Evolutionary conservation across 1,139 yeast species (phyloP), one percentile per base, ranked within the genome.

Genomic region (Saccharomyces hybrid): DNA sequence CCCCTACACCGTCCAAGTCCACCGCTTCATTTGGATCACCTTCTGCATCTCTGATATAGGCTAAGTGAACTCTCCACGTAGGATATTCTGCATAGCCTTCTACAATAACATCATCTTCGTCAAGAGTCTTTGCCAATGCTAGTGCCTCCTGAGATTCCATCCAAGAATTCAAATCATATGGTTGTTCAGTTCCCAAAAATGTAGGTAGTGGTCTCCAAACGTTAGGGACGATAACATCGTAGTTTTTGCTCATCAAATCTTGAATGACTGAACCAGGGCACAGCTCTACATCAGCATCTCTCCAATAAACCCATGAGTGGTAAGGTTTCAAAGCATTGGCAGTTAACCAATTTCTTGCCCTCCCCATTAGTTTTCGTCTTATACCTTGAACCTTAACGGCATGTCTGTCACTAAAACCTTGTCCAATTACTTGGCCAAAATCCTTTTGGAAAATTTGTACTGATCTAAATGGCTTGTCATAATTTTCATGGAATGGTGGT

Each of bases 131-230:
- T 0, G 96, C 96, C 60, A 88, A 75, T 66, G 84, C 88, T 47
- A 87, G 71, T 1, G 93, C 95, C 46, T 95, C 90, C 59, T 85
- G 93, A 49, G 86, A 79, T 71, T 88, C 96, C 65, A 85, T 89
- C 96, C 96, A 88, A 38, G 95, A 86, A 72, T 88, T 88, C 67
- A 88, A 77, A 73, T 88, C 96, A 66, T 88, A 88, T 0, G 96
- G 96, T 69, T 88, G 96, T 66, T 87, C 91, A 66, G 84, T 84
- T 6, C 95, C 95, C 56, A 88, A 76, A 91, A 93, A 88, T 69
- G 85, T 93, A 1, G 96, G 96, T 58, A 88, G 73, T 1, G 96
- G 96, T 62, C 96, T 78, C 96, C 96, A 88, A 50, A 88, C 95
- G 65, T 88, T 88, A 26, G 96, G 96, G 26, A 88, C 81, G 16